Conservation (phyloP, 306 rosid genomes). For the Dryas alaskensis region DNA sequence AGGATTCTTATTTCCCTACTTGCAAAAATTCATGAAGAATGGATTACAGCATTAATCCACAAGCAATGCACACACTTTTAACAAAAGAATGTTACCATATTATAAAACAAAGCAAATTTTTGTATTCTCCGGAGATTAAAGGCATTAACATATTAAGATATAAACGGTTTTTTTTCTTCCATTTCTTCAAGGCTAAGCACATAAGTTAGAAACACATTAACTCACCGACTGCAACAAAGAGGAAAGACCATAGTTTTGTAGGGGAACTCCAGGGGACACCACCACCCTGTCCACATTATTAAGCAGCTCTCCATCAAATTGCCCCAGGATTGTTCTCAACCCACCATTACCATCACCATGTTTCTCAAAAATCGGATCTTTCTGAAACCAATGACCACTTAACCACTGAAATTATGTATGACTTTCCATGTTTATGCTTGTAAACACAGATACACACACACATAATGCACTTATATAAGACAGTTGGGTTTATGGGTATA, state of each 20-base stretch:
- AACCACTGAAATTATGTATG: neutral
- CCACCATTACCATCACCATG: constrained; percentile 12
- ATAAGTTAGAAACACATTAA: neutral
- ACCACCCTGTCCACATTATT: constrained; percentile 29
- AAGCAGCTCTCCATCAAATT: constrained; percentile 20
- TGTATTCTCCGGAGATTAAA: neutral
- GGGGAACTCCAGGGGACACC: constrained; percentile 35
- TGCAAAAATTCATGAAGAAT: neutral
- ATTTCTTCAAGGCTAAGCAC: neutral
- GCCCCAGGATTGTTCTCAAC: constrained; percentile 31
- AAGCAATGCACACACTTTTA: neutral
- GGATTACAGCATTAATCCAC: neutral
- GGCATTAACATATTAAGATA: neutral
- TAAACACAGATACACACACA: neutral
- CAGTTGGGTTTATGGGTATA: neutral
- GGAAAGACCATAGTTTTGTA: constrained; percentile 22
- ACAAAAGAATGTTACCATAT: neutral
- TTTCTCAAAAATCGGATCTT: constrained; percentile 26
- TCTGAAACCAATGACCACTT: constrained; percentile 17
- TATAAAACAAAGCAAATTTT: neutral
- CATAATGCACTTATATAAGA: neutral
- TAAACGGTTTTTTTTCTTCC: neutral
- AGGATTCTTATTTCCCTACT: neutral
- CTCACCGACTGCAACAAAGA: constrained; percentile 24
- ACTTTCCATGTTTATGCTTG: neutral